phyloP scores from a whole-genome alignment of 805 yeast species.

The Nakazawaea molendinolei region DNA sequence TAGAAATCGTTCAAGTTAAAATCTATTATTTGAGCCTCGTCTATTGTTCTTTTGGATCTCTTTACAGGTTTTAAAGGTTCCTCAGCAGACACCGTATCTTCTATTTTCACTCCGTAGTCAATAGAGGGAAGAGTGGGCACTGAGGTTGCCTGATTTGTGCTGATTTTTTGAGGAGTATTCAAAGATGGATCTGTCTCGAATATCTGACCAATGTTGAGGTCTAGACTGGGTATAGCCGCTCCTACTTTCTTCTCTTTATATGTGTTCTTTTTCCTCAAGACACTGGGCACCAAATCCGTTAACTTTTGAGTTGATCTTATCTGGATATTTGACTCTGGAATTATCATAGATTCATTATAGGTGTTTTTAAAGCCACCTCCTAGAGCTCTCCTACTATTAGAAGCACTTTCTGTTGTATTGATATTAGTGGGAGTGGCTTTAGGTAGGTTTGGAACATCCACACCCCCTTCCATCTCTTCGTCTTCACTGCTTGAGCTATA shows the following conservation, averaged over 20 bases:
- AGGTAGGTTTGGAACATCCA: background rate
- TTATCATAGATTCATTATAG: conserved; percentile 16
- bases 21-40: conserved; percentile 24
- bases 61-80: conserved; percentile 1
- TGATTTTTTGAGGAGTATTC: too few relatives aligned
- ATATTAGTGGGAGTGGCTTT: background rate
- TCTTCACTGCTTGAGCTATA: conserved; percentile 5
- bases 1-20: conserved; percentile 33
- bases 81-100: background rate
- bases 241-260: conserved; percentile 1
- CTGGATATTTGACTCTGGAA: conserved; percentile 10
- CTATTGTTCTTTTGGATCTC: conserved; percentile 10
- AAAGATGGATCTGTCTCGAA: too few relatives aligned
- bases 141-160: too few relatives aligned
- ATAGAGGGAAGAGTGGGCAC: too few relatives aligned
- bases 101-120: background rate
- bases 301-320: conserved; percentile 12
- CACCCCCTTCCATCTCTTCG: background rate
- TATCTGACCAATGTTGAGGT: too few relatives aligned
- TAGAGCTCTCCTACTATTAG: conserved; percentile 9
- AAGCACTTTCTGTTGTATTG: background rate
- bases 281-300: conserved; percentile 17
- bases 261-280: conserved; percentile 7
- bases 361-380: conserved; percentile 20
- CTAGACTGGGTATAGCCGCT: conserved; percentile 5